Conservation (phyloP, 73 alveolate species). For the Symbiodinium pilosum region DNA sequence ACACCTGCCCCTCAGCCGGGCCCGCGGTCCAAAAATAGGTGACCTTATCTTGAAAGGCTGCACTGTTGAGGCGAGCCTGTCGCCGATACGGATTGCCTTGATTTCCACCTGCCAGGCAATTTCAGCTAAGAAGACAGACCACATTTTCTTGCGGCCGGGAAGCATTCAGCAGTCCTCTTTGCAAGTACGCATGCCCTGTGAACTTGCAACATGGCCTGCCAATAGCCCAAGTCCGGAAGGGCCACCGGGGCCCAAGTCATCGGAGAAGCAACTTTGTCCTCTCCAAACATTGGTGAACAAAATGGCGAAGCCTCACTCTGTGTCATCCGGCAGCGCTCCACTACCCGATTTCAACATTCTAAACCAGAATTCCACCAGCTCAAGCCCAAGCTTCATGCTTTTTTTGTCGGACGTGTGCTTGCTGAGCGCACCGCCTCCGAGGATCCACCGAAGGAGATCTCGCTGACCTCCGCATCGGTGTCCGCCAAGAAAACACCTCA, state of each 20-base stretch:
- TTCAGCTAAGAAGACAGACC: neutral
- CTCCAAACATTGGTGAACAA: neutral
- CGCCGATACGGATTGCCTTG: constrained; percentile 54
- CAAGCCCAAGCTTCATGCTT: too few relatives aligned
- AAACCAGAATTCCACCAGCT: too few relatives aligned
- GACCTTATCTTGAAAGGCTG: too few relatives aligned
- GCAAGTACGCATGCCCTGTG: neutral
- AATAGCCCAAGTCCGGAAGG: constrained; percentile 80
- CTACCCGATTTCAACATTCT: neutral
- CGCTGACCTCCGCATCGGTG: constrained; percentile 93
- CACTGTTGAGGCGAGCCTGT: constrained; percentile 8
- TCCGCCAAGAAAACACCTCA: constrained; percentile 81
- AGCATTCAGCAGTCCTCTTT: too few relatives aligned
- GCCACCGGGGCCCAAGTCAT: constrained; percentile 89
- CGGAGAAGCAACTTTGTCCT: constrained; percentile 72
- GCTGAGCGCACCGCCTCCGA: constrained; percentile 42
- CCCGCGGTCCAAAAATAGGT: too few relatives aligned
- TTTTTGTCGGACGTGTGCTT: too few relatives aligned
- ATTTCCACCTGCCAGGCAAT: constrained; percentile 31
- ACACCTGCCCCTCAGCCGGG: too few relatives aligned
- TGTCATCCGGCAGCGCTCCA: neutral
- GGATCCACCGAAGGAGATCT: constrained; percentile 81
- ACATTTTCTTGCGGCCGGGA: too few relatives aligned
- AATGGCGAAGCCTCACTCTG: too few relatives aligned
- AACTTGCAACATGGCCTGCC: too few relatives aligned